phyloP scores from a whole-genome alignment of 2,329 filamentous ascomycete genomes.

The Fusarium sp. region DNA sequence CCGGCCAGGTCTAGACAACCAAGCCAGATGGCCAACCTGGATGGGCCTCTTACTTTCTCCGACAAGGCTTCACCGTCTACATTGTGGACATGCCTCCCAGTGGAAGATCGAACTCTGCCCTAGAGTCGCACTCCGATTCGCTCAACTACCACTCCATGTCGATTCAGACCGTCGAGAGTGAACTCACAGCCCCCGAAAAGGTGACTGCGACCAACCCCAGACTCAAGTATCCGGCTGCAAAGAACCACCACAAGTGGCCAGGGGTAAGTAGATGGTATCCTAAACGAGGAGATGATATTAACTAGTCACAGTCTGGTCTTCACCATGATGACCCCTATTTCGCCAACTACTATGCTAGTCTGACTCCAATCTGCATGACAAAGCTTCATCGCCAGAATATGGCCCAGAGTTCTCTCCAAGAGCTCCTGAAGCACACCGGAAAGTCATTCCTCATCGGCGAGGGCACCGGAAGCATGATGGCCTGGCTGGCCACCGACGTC shows the following conservation, averaged over 20 bases:
- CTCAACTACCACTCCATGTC: constrained; percentile 31
- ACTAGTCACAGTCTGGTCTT: constrained; percentile 45
- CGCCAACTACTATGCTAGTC: constrained; percentile 59
- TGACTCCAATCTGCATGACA: constrained; percentile 51
- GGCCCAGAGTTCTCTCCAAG: constrained; percentile 52
- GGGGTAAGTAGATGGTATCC: constrained; percentile 41
- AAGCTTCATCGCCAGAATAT: constrained; percentile 47
- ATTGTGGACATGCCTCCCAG: constrained; percentile 56
- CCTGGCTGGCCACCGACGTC: constrained; percentile 62
- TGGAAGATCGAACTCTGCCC: constrained; percentile 51
- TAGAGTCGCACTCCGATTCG: constrained; percentile 34
- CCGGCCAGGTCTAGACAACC: constrained; percentile 55
- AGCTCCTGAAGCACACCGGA: constrained; percentile 57
- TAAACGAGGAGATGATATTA: background rate
- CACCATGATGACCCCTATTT: constrained; percentile 59
- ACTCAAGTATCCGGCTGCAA: constrained; percentile 41
- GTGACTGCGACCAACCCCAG: background rate
- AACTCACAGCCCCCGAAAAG: constrained; percentile 49
- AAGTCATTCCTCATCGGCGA: constrained; percentile 61
- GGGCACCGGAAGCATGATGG: constrained; percentile 60
- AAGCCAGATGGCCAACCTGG: constrained; percentile 60
- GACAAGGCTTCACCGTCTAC: constrained; percentile 56
- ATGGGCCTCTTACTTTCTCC: constrained; percentile 60
- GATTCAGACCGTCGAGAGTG: constrained; percentile 40
- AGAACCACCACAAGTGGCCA: constrained; percentile 54